phyloP scores from a whole-genome alignment of 2,329 filamentous ascomycete species.

The Cercospora sp. region DNA sequence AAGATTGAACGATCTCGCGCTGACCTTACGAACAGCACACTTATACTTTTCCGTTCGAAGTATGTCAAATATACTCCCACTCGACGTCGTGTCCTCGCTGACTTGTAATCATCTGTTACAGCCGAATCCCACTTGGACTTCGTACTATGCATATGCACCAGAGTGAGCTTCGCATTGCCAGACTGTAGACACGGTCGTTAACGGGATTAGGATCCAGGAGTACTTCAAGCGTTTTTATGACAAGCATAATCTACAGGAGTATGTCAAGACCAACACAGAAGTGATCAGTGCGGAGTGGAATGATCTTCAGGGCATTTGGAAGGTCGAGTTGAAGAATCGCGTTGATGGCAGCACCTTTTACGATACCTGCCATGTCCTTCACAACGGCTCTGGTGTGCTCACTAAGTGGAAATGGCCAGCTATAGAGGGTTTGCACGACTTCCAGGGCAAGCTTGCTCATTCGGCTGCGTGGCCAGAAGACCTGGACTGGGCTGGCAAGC shows the following conservation, averaged over 20 bases:
- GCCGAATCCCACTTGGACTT: slow-evolving; percentile 24
- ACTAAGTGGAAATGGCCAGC: slow-evolving; percentile 57
- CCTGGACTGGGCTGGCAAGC: slow-evolving; percentile 31
- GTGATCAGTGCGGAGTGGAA: slow-evolving; percentile 25
- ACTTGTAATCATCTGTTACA: too few relatives aligned
- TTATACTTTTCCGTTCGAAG: slow-evolving; percentile 34
- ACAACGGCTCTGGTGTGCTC: slow-evolving; percentile 54
- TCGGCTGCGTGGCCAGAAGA: slow-evolving; percentile 58
- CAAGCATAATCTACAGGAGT: slow-evolving; percentile 43
- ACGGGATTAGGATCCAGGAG: slow-evolving; percentile 36
- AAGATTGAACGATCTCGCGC: background rate
- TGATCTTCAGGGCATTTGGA: slow-evolving; percentile 38
- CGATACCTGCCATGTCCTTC: slow-evolving; percentile 51
- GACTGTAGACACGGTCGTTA: background rate
- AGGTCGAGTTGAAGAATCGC: slow-evolving; percentile 26
- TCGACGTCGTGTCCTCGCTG: background rate
- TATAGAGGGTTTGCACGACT: slow-evolving; percentile 54
- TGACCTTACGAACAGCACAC: slow-evolving; percentile 29
- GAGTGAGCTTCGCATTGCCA: slow-evolving; percentile 27
- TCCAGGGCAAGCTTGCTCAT: slow-evolving; percentile 57
- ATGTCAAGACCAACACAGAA: slow-evolving; percentile 38
- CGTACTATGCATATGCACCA: slow-evolving; percentile 42
- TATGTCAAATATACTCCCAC: background rate
- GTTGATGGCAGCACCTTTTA: slow-evolving; percentile 49
- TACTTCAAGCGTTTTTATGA: slow-evolving; percentile 44